Conservation (phyloP, 148 eudicot genomes). For the Nepenthes mirabilis region DNA sequence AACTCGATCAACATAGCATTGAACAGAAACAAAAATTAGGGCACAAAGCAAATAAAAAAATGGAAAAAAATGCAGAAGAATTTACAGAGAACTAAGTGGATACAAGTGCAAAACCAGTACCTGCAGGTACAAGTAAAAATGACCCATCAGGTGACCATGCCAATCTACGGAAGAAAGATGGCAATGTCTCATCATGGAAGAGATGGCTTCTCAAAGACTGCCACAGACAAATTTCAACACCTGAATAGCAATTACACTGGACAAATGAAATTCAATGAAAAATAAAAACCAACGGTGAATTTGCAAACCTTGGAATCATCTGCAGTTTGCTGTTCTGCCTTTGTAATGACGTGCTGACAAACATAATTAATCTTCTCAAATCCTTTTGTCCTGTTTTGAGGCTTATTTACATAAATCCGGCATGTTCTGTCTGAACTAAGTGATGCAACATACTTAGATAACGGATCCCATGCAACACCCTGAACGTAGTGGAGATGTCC, state of each 20-base stretch:
- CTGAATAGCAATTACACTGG: neutral
- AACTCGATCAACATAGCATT: no score
- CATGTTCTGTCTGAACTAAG: conserved; percentile 92
- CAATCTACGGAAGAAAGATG: conserved; percentile 93
- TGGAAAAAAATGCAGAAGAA: conserved; percentile 1
- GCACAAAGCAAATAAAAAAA: no score
- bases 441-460: conserved; percentile 71
- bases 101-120: conserved; percentile 25
- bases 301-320: conserved; percentile 65
- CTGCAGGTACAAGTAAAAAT: conserved; percentile 88
- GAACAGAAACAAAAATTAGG: no score
- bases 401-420: conserved; percentile 69
- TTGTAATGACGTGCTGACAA: conserved; percentile 72
- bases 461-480: conserved; percentile 98
- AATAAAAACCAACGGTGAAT: conserved; percentile 6
- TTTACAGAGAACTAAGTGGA: conserved; percentile 1
- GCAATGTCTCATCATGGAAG: conserved; percentile 90
- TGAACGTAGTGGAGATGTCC: conserved; percentile 93
- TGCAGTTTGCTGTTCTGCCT: conserved; percentile 43
- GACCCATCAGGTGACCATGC: conserved; percentile 99
- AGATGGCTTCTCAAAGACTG: conserved; percentile 73
- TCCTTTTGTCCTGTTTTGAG: conserved; percentile 63
- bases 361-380: conserved; percentile 54
- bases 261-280: neutral
- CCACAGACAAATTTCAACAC: conserved; percentile 10